Evolutionary conservation across 2,329 filamentous ascomycete genomes (phyloP).

Genomic region (Cercospora janseana): DNA sequence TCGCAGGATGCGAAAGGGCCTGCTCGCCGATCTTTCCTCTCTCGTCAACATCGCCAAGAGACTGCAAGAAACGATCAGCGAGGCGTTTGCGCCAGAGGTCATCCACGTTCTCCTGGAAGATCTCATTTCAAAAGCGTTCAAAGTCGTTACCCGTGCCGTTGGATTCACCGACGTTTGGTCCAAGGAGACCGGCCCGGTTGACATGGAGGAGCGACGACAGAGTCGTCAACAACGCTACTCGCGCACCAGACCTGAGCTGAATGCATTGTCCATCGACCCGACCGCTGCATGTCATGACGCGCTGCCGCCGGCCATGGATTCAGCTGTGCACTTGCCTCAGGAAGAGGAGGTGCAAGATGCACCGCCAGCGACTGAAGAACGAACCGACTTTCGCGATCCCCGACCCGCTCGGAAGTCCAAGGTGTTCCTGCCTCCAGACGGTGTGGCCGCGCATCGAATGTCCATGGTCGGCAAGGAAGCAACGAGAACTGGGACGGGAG

Average conservation of each 20-base stretch:
- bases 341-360: conserved; percentile 4
- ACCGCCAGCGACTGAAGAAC: conserved; percentile 10
- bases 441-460: conserved; percentile 33
- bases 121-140: conserved; percentile 90
- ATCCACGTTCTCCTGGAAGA: conserved; percentile 81
- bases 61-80: conserved; percentile 70
- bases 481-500: conserved; percentile 43
- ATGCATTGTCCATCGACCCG: conserved; percentile 21
- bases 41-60: conserved; percentile 86
- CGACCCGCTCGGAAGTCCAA: conserved; percentile 15
- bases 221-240: conserved; percentile 1
- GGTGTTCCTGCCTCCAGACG: conserved; percentile 24
- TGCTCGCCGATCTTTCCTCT: conserved; percentile 84
- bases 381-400: conserved; percentile 3
- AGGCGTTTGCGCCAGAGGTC: conserved; percentile 52
- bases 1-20: conserved; percentile 76
- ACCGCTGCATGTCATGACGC: conserved; percentile 5
- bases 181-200: conserved; percentile 28
- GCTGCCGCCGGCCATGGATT: conserved; percentile 21
- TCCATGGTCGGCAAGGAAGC: conserved; percentile 31
- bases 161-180: conserved; percentile 82
- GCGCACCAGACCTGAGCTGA: neutral
- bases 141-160: conserved; percentile 86
- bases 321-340: conserved; percentile 25
- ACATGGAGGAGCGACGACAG: conserved; percentile 4